Evolutionary conservation across 768 basidiomycete genomes (phyloP).

Genomic region (Boletales sp.): DNA sequence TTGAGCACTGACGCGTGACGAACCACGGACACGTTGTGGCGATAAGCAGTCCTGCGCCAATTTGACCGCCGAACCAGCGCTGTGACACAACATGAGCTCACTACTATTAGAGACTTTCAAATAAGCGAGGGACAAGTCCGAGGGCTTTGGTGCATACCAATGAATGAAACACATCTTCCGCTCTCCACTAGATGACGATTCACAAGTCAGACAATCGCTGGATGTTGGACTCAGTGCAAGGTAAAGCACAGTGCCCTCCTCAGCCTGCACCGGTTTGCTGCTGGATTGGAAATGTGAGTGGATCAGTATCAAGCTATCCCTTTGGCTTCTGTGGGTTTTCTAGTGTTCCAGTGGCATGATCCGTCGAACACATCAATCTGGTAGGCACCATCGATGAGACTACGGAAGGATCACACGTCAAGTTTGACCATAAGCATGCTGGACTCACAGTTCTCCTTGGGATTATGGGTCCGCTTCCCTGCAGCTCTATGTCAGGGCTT

Average conservation of each 20-base stretch:
- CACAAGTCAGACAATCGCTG: neutral
- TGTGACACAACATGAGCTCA: slow-evolving; percentile 5
- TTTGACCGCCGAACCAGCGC: slow-evolving; percentile 5
- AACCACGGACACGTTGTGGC: slow-evolving; percentile 13
- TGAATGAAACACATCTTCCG: neutral
- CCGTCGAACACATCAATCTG: slow-evolving; percentile 2
- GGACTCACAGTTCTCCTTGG: slow-evolving; percentile 8
- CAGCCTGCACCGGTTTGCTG: slow-evolving; percentile 4
- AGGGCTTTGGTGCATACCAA: slow-evolving; percentile 15
- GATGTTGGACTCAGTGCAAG: slow-evolving; percentile 7
- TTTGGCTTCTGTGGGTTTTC: slow-evolving; percentile 2
- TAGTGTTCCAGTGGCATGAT: slow-evolving; percentile 4
- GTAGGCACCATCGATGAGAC: neutral
- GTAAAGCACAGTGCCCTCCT: slow-evolving; percentile 1
- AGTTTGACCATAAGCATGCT: neutral
- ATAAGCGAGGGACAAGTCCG: slow-evolving; percentile 13
- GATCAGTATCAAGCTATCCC: slow-evolving; percentile 12
- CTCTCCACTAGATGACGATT: neutral
- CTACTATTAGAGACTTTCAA: slow-evolving; percentile 14
- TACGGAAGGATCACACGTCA: neutral
- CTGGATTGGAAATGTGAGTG: slow-evolving; percentile 19
- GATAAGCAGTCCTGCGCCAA: slow-evolving; percentile 13
- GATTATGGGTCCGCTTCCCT: neutral
- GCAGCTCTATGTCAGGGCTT: slow-evolving; percentile 2
- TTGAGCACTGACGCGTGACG: slow-evolving; percentile 1